Percentiles rank a stretch among this genome's conserved stretches.
Conservation (phyloP, 2,329 filamentous ascomycete genomes). For the Aspergillus texensis region DNA sequence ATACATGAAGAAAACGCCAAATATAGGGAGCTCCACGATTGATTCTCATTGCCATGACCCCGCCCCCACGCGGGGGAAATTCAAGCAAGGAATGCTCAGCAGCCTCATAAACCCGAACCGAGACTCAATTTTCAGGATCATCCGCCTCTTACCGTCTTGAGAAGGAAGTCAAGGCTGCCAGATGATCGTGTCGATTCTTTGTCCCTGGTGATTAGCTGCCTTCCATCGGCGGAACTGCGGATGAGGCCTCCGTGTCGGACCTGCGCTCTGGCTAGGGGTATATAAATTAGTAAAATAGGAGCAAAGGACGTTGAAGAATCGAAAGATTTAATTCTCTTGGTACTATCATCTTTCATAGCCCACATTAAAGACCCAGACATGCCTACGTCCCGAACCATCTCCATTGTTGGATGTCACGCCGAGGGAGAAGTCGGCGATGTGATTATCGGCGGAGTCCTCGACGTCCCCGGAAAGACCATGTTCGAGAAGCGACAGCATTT, state of each 20-base stretch:
- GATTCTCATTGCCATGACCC: not conserved
- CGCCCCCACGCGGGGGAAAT: not conserved
- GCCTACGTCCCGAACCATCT: not conserved
- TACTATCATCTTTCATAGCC: not conserved
- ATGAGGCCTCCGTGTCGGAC: not conserved
- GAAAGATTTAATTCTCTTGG: fast-evolving
- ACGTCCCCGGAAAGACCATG: not conserved
- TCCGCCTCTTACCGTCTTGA: not conserved
- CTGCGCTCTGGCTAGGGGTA: not conserved
- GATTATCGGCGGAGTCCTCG: not conserved
- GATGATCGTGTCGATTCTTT: not conserved
- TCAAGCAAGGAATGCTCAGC: not conserved
- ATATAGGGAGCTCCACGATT: not conserved
- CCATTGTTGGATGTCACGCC: not conserved
- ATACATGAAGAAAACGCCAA: not conserved
- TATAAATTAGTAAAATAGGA: not conserved
- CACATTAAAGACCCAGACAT: not conserved
- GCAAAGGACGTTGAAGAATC: not conserved
- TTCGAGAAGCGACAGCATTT: not conserved
- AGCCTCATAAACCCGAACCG: not conserved
- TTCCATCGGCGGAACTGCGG: not conserved
- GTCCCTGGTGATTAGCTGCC: not conserved
- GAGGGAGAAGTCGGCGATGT: not conserved
- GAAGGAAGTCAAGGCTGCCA: not conserved
- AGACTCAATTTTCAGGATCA: not conserved